These are phyloP conservation scores for Aspergillus carbonarius DNA, from an alignment of 2,329 filamentous ascomycete genomes.

Conservation along the genomic window DNA sequence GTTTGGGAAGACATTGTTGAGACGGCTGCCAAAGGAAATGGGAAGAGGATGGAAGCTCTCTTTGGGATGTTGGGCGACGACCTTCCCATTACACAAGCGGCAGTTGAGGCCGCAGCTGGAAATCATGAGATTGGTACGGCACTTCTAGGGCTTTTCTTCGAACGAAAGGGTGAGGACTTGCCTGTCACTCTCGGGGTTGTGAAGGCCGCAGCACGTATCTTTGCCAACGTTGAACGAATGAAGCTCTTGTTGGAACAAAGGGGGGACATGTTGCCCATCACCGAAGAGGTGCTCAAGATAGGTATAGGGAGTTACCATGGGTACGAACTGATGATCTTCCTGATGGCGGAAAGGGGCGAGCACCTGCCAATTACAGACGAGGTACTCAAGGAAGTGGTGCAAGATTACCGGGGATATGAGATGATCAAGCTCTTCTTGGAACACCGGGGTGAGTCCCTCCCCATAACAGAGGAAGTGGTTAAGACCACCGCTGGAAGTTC, in stretches of 20 bases:
- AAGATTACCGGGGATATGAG: not conserved
- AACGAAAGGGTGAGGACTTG: not conserved
- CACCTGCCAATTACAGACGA: not conserved
- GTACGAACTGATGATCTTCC: too few species aligned
- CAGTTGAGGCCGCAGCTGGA: too few species aligned
- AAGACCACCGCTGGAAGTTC: not conserved
- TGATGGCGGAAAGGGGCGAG: too few species aligned
- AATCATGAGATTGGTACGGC: too few species aligned
- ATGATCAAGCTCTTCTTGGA: not conserved
- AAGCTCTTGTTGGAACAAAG: not conserved
- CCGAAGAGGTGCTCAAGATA: not conserved
- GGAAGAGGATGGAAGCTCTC: too few species aligned
- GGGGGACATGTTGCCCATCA: not conserved
- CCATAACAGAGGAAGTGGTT: not conserved
- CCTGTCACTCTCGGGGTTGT: not conserved
- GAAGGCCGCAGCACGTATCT: too few species aligned
- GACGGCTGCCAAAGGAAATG: too few species aligned
- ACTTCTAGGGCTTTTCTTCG: too few species aligned
- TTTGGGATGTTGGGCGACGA: too few species aligned
- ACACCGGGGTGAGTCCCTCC: not conserved
- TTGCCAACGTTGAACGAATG: not conserved
- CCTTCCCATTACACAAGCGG: too few species aligned
- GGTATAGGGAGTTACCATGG: too few species aligned
- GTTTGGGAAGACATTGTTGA: too few species aligned
- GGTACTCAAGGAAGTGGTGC: not conserved